Percentiles rank a stretch among this genome's conserved stretches.
Evolutionary conservation across 352 stramenopile genomes (phyloP).

Genomic region (Pilasporangium apinafurcum): DNA sequence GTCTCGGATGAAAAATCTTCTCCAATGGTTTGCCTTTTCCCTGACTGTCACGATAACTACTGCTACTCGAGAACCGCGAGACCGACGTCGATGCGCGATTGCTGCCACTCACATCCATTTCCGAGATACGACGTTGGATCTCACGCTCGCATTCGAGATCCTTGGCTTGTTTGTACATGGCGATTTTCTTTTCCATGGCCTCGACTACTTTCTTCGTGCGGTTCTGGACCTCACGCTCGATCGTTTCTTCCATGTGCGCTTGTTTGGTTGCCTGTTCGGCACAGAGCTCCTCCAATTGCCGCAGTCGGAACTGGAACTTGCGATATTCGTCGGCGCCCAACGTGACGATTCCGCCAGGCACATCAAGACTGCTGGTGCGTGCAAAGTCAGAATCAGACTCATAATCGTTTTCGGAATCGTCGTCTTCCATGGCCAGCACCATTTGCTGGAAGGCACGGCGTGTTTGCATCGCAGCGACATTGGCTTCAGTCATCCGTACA

Average conservation of each 20-base stretch:
- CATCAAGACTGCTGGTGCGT: slow-evolving; percentile 10
- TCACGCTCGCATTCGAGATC: slow-evolving; percentile 75
- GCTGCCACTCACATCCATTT: slow-evolving; percentile 17
- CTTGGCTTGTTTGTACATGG: slow-evolving; percentile 82
- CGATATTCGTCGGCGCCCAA: slow-evolving; percentile 71
- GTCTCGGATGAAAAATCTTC: slow-evolving; percentile 69
- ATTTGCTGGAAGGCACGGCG: slow-evolving; percentile 80
- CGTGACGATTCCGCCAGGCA: slow-evolving; percentile 24
- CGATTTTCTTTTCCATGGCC: slow-evolving; percentile 80
- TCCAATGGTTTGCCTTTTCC: slow-evolving; percentile 57
- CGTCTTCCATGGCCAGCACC: slow-evolving; percentile 76
- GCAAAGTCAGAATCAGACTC: slow-evolving; percentile 38
- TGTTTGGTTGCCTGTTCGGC: slow-evolving; percentile 67
- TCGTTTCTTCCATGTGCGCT: slow-evolving; percentile 65
- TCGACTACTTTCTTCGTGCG: slow-evolving; percentile 63
- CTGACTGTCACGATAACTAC: slow-evolving; percentile 14
- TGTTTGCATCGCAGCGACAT: slow-evolving; percentile 66
- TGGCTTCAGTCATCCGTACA: slow-evolving; percentile 49
- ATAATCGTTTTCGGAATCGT: slow-evolving; percentile 53
- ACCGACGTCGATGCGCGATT: slow-evolving; percentile 7
- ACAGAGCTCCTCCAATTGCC: slow-evolving; percentile 69
- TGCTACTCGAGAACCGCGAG: slow-evolving; percentile 32
- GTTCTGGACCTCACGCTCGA: slow-evolving; percentile 63
- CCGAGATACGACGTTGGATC: slow-evolving; percentile 63
- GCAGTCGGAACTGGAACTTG: slow-evolving; percentile 80